A percentile compares a stretch with the other conserved stretches of the same genome.
Evolutionary conservation across 129 eudicot species (phyloP).

Genomic region (Lonicera japonica): DNA sequence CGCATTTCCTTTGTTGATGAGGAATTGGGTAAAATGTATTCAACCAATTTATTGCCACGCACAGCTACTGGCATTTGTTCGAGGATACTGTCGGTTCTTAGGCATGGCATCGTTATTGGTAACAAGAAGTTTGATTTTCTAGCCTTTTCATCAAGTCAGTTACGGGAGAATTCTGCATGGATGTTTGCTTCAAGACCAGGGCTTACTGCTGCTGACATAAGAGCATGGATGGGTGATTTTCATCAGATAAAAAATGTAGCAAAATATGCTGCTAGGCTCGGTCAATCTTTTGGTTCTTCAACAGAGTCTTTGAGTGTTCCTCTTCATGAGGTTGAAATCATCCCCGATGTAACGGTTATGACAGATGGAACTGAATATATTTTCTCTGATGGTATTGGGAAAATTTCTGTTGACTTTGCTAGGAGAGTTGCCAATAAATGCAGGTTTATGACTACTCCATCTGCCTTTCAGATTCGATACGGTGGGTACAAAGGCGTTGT

Average conservation of each 20-base stretch:
- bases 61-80: conserved; percentile 24
- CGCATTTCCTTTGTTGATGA: conserved; percentile 85
- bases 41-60: conserved; percentile 68
- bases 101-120: conserved; percentile 61
- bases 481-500: conserved; percentile 90
- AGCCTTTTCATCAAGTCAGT: conserved; percentile 85
- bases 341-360: conserved; percentile 38
- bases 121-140: conserved; percentile 70
- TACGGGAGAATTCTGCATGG: conserved; percentile 82
- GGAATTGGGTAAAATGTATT: conserved; percentile 58
- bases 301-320: conserved; percentile 63
- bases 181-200: conserved; percentile 64
- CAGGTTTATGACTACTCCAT: conserved; percentile 44
- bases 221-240: conserved; percentile 79
- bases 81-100: conserved; percentile 50
- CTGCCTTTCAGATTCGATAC: conserved; percentile 75
- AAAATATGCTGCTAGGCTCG: conserved; percentile 90
- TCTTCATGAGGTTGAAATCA: conserved; percentile 39
- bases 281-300: conserved; percentile 82
- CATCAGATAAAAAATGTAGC: conserved; percentile 63
- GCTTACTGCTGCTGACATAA: conserved; percentile 46
- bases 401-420: conserved; percentile 68
- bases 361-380: conserved; percentile 25
- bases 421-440: conserved; percentile 50
- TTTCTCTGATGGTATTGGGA: conserved; percentile 92